phyloP scores from a whole-genome alignment of 208 protist genomes.

The Leishmania aethiopica region DNA sequence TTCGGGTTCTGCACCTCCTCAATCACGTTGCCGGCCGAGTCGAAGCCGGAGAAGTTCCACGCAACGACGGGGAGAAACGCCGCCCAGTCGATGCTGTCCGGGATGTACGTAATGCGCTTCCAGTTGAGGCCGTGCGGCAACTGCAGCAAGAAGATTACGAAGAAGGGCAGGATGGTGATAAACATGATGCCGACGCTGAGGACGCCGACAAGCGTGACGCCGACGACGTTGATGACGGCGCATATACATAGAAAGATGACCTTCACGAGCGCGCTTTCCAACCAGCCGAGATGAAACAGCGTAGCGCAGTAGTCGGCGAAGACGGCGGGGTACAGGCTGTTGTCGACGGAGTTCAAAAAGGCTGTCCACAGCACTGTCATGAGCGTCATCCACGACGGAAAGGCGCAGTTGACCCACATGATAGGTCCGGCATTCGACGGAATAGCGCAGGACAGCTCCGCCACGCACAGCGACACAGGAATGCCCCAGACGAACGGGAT shows the following conservation, averaged over 20 bases:
- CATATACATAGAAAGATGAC: constrained; percentile 69
- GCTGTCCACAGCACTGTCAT: constrained; percentile 84
- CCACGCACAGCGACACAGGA: constrained; percentile 86
- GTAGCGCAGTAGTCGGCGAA: constrained; percentile 86
- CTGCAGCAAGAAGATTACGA: constrained; percentile 87
- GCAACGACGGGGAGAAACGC: constrained; percentile 86
- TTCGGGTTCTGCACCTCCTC: constrained; percentile 89
- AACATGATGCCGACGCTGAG: constrained; percentile 86
- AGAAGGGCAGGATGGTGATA: constrained; percentile 88
- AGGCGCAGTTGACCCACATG: constrained; percentile 93
- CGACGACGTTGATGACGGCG: constrained; percentile 78
- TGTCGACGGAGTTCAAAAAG: constrained; percentile 88
- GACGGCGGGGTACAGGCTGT: constrained; percentile 88
- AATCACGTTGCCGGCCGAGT: constrained; percentile 89
- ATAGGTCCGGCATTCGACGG: constrained; percentile 89
- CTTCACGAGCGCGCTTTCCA: constrained; percentile 65
- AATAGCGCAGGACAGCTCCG: constrained; percentile 86
- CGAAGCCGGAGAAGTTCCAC: constrained; percentile 93
- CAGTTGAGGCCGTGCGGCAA: constrained; percentile 79
- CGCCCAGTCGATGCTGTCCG: constrained; percentile 78
- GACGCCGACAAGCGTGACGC: constrained; percentile 69
- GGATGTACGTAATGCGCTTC: constrained; percentile 71
- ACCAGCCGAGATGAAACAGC: constrained; percentile 59
- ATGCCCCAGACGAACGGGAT: constrained; percentile 91
- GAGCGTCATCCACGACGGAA: constrained; percentile 84